Percentiles rank a stretch among this genome's conserved stretches.
These are phyloP conservation scores for Trichoderma erinaceum DNA, from an alignment of 495 filamentous ascomycete species.

Conservation along the genomic window DNA sequence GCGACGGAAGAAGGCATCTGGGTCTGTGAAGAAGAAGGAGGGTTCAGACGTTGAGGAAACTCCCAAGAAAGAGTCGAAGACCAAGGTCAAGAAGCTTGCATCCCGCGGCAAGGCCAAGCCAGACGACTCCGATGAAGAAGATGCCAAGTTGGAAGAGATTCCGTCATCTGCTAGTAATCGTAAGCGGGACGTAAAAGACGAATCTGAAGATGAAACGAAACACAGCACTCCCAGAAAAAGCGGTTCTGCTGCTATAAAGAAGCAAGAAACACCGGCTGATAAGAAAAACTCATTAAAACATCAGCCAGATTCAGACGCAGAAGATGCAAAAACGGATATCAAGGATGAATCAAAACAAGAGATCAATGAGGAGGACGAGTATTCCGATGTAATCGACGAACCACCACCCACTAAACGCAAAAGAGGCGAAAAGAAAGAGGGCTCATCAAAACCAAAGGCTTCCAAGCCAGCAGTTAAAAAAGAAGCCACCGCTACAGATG, in stretches of 20 bases:
- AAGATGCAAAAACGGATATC: constrained; percentile 19
- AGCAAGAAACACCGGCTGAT: constrained; percentile 28
- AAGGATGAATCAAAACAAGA: constrained; percentile 13
- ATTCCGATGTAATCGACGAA: constrained; percentile 24
- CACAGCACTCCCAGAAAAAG: constrained; percentile 18
- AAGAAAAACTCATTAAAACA: constrained; percentile 34
- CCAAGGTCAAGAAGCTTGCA: constrained; percentile 27
- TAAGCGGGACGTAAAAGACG: background rate
- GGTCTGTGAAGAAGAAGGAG: constrained; percentile 24
- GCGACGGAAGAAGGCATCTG: constrained; percentile 18
- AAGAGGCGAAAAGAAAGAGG: constrained; percentile 21
- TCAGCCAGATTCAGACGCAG: constrained; percentile 19
- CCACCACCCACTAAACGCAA: constrained; percentile 24
- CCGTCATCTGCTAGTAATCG: constrained; percentile 22
- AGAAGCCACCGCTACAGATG: constrained; percentile 38
- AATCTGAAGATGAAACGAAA: constrained; percentile 17
- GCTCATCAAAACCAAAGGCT: constrained; percentile 18
- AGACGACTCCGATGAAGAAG: constrained; percentile 15
- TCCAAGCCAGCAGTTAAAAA: constrained; percentile 8
- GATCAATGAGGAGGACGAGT: constrained; percentile 16
- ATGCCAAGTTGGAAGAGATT: constrained; percentile 17
- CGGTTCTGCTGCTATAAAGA: constrained; percentile 25
- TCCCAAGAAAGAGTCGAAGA: constrained; percentile 15
- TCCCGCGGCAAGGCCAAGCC: constrained; percentile 23
- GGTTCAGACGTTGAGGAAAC: constrained; percentile 17